These are phyloP conservation scores for Mucor irregularis DNA, from an alignment of 371 early-diverging fungal genomes.

Conservation along the genomic window DNA sequence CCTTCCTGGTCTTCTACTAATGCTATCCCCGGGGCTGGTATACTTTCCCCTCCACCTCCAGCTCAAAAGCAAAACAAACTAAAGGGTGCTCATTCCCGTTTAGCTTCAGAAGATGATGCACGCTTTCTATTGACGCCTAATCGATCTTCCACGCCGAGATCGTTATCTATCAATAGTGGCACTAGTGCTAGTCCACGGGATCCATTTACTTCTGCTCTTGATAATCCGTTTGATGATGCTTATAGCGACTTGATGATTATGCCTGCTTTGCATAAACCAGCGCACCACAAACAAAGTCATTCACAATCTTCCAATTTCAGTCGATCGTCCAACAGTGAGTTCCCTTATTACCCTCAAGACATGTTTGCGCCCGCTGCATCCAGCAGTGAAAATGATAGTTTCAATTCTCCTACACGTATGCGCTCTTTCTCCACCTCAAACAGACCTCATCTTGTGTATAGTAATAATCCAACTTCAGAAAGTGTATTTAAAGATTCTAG, in stretches of 20 bases:
- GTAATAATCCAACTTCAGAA: background rate
- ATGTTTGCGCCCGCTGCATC: conserved; percentile 6
- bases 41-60: conserved; percentile 7
- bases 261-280: background rate
- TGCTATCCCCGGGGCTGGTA: background rate
- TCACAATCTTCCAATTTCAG: conserved; percentile 42
- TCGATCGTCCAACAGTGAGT: background rate
- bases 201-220: conserved; percentile 22
- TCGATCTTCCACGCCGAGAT: background rate
- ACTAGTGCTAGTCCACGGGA: background rate
- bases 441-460: background rate
- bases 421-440: conserved; percentile 2
- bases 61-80: conserved; percentile 10
- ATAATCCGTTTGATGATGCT: conserved; percentile 42
- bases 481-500: background rate
- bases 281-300: conserved; percentile 27
- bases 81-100: conserved; percentile 2
- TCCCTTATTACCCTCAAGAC: background rate
- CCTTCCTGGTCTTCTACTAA: conserved; percentile 16
- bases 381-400: background rate
- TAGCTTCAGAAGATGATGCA: conserved; percentile 17
- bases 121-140: background rate
- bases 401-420: background rate
- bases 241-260: conserved; percentile 10
- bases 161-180: conserved; percentile 1